Conservation (phyloP, 306 rosid species). For the Sophora flavescens region DNA sequence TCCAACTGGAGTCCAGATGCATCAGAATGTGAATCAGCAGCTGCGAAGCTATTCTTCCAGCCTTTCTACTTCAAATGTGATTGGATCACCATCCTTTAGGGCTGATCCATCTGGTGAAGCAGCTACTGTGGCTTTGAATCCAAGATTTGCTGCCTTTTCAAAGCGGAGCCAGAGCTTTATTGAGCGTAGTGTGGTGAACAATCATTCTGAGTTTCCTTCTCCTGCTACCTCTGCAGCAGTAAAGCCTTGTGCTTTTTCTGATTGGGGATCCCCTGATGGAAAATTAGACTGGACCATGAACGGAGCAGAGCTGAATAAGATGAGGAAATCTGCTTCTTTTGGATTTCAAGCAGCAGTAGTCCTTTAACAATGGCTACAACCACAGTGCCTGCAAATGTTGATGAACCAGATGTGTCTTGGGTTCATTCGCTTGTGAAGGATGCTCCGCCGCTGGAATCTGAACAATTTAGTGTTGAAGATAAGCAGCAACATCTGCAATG, state of each 20-base stretch:
- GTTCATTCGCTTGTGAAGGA: constrained; percentile 79
- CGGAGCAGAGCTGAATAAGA: constrained; percentile 73
- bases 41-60: constrained; percentile 61
- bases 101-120: constrained; percentile 50
- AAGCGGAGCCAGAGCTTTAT: constrained; percentile 85
- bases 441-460: constrained; percentile 47
- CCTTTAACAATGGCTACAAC: constrained; percentile 45
- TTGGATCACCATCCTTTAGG: constrained; percentile 54
- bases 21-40: constrained; percentile 63
- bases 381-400: constrained; percentile 27
- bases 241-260: constrained; percentile 54
- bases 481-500: constrained; percentile 56
- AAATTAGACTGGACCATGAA: constrained; percentile 73
- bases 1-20: constrained; percentile 71
- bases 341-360: constrained; percentile 58
- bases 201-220: constrained; percentile 58
- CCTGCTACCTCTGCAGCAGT: constrained; percentile 49
- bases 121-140: constrained; percentile 54
- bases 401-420: constrained; percentile 82
- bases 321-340: constrained; percentile 83
- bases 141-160: constrained; percentile 78
- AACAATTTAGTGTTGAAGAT: constrained; percentile 54
- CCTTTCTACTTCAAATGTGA: constrained; percentile 58
- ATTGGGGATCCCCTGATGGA: constrained; percentile 84
- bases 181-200: constrained; percentile 61